Percentiles rank a stretch among this genome's conserved stretches.
These are phyloP conservation scores for Colletotrichum salicis DNA, from an alignment of 2,329 filamentous ascomycete genomes.

Conservation along the genomic window DNA sequence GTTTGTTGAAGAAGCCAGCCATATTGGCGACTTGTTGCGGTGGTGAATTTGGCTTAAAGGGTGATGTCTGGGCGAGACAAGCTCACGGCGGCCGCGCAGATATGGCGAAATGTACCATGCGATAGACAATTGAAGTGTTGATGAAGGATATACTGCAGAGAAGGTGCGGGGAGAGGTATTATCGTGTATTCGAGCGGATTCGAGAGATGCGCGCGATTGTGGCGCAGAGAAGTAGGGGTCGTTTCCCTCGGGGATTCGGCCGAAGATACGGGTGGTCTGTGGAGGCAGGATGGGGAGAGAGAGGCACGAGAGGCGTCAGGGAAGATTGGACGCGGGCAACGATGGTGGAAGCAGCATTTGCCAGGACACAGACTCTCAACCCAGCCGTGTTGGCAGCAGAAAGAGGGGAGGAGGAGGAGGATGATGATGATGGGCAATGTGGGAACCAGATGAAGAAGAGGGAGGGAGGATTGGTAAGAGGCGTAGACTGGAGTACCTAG, in stretches of 20 bases:
- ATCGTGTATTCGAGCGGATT: constrained; percentile 18
- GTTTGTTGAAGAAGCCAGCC: constrained; percentile 69
- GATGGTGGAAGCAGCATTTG: constrained; percentile 33
- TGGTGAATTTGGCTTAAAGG: background rate
- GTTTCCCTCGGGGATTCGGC: constrained; percentile 32
- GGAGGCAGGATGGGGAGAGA: constrained; percentile 19
- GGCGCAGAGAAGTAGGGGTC: constrained; percentile 30
- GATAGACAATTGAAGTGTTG: constrained; percentile 26
- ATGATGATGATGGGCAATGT: background rate
- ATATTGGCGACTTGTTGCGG: constrained; percentile 48
- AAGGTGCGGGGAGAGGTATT: constrained; percentile 12
- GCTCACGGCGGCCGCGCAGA: constrained; percentile 41
- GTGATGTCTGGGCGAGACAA: constrained; percentile 48
- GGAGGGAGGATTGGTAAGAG: constrained; percentile 31
- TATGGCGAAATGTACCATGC: constrained; percentile 20
- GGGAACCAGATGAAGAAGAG: background rate
- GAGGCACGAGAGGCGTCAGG: constrained; percentile 20
- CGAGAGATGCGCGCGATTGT: constrained; percentile 25
- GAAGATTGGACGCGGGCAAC: constrained; percentile 19
- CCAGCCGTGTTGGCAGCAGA: constrained; percentile 26
- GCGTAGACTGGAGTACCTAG: background rate
- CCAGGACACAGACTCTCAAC: constrained; percentile 13
- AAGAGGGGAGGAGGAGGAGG: constrained; percentile 5
- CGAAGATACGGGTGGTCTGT: constrained; percentile 30
- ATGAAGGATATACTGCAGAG: background rate